Conservation (phyloP, 768 basidiomycete species). For the Xerocomellus chrysenteron region DNA sequence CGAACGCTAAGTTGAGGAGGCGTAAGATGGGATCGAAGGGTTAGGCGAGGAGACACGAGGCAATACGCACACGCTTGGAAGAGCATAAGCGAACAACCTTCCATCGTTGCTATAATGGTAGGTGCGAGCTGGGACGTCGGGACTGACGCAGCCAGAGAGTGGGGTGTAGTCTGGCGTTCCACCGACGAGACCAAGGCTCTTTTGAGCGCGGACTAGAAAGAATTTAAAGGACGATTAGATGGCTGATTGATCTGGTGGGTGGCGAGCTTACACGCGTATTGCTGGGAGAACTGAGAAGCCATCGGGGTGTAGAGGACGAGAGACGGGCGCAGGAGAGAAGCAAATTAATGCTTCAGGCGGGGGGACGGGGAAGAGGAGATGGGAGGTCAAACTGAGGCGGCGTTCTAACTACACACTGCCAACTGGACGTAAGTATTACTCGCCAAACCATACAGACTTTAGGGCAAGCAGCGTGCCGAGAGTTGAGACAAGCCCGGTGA, state of each 20-base stretch:
- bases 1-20: constrained; percentile 51
- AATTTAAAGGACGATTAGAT: constrained; percentile 12
- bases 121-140: constrained; percentile 71
- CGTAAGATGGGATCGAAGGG: constrained; percentile 12
- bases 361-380: no score
- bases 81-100: constrained; percentile 80
- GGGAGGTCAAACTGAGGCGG: no score
- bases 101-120: constrained; percentile 86
- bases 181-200: constrained; percentile 74
- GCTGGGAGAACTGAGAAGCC: no score
- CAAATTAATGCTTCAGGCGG: no score
- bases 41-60: constrained; percentile 16
- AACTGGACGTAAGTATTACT: no score
- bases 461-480: no score
- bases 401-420: no score
- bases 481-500: no score
- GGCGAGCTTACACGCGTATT: constrained; percentile 51
- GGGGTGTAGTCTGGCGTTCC: constrained; percentile 75
- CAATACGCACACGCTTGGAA: constrained; percentile 65
- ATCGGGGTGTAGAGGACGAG: no score
- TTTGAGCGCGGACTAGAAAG: constrained; percentile 85
- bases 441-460: no score
- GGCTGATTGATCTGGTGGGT: constrained; percentile 8
- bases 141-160: constrained; percentile 59
- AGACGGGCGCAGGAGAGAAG: no score